Percentiles rank a stretch among this genome's conserved stretches.
These are phyloP conservation scores for Neospora caninum DNA, from an alignment of 169 alveolate species.

Conservation along the genomic window DNA sequence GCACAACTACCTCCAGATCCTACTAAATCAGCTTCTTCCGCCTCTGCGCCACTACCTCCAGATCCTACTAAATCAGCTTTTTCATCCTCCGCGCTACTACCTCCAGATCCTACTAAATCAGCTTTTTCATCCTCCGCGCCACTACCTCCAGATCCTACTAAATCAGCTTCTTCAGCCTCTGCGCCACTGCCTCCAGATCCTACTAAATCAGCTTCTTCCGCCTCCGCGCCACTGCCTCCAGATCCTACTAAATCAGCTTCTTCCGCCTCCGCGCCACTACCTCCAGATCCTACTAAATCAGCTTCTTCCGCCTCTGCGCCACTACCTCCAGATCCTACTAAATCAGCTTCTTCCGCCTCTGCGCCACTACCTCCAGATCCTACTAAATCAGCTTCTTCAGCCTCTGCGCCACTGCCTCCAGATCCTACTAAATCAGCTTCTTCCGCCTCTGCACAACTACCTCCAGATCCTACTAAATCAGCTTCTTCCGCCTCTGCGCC, in stretches of 20 bases:
- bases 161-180: not conserved
- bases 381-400: not conserved
- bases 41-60: not conserved
- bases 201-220: not conserved
- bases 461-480: not conserved
- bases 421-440: not conserved
- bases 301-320: not conserved
- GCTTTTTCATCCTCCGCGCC: not conserved
- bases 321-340: conserved; percentile 16
- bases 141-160: not conserved
- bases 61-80: not conserved
- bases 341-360: not conserved
- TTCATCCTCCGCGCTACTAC: not conserved
- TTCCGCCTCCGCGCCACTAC: conserved; percentile 23
- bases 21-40: not conserved
- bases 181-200: conserved; percentile 39
- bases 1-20: conserved; percentile 32
- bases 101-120: conserved; percentile 1
- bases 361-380: conserved; percentile 36
- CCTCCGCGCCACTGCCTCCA: conserved; percentile 15
- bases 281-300: conserved; percentile 1
- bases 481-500: not conserved
- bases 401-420: not conserved
- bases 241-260: not conserved
- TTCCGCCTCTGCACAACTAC: not conserved